Base-by-base conservation (phyloP, 2,329 filamentous ascomycete genomes). In the Beauveria rudraprayagi region DNA sequence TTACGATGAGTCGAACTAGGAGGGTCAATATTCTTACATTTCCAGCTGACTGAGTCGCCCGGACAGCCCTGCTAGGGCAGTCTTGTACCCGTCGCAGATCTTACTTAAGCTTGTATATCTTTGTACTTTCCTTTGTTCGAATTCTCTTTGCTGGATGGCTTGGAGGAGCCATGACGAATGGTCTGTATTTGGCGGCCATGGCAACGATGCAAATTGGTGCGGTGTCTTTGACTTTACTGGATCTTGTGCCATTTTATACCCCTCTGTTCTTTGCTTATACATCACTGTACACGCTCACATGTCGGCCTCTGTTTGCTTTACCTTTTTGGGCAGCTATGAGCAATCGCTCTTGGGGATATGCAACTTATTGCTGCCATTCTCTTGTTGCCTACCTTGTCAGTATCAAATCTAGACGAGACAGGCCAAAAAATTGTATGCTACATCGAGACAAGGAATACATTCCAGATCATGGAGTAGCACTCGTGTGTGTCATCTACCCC, bases 211-310 rank as follows among this genome's bases (percentile, higher is more conserved):
- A 40, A 26, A 50, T 17, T 30, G 56, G 56, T 22, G 56, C 14
- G 30, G 55, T 26, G 22, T 26, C 10, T 51, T 48, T 56, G 26
- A 26, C 19, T 30, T 41, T 41, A 28, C 16, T 19, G 14, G 22
- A 24, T 43, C 17, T 40, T 58, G 56, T 58, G 50, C 56, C 46
- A 58, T 50, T 41, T 51, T 58, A 58, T 58, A 58, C 56, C 56
- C 56, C 56, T 19, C 34, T 41, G 30, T 58, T 58, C 44, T 58
- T 51, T 51, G 14, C n/a, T 51, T 58, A 16, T 47, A 22, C 10
- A 17, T 37, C 28, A 37, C 43, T 10, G 34, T 41, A 2, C 6
- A 24, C 28, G 44, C n/a, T 22, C n/a, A 26, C 19, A 24, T 56
- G 8, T 8, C 26, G 14, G 26, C n/a, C n/a, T 48, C 28, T 19